A percentile compares a stretch with the other conserved stretches of the same genome.
These are phyloP conservation scores for Inga oerstediana DNA, from an alignment of 306 rosid genomes.

Conservation along the genomic window DNA sequence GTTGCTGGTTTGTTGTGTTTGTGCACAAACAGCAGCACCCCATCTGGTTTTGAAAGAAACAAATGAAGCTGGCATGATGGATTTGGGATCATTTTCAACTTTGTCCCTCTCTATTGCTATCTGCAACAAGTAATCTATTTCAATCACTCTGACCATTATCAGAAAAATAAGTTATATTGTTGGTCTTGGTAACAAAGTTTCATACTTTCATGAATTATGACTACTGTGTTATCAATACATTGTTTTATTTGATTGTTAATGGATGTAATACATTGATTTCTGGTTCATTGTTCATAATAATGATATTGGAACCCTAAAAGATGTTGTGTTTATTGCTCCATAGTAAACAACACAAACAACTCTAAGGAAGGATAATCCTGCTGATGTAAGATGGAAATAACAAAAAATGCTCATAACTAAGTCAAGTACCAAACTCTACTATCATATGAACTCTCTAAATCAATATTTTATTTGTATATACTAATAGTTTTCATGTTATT, in stretches of 20 bases:
- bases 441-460: constrained; percentile 3
- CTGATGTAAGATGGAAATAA: neutral
- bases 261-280: neutral
- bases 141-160: neutral
- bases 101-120: constrained; percentile 75
- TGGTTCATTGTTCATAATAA: neutral
- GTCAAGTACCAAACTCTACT: neutral
- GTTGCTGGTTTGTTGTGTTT: constrained; percentile 92
- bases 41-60: constrained; percentile 91
- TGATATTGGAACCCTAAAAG: neutral
- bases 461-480: constrained; percentile 10
- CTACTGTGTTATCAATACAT: neutral
- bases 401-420: neutral
- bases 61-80: constrained; percentile 86
- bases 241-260: neutral
- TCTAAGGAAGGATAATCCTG: neutral
- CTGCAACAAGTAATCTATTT: constrained; percentile 46
- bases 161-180: neutral
- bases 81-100: constrained; percentile 58
- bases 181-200: neutral
- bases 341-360: constrained; percentile 7
- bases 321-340: constrained; percentile 1
- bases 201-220: neutral
- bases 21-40: constrained; percentile 99
- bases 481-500: constrained; percentile 1